These are phyloP conservation scores for Tulasnella sp. DNA, from an alignment of 768 basidiomycete genomes.

Conservation along the genomic window DNA sequence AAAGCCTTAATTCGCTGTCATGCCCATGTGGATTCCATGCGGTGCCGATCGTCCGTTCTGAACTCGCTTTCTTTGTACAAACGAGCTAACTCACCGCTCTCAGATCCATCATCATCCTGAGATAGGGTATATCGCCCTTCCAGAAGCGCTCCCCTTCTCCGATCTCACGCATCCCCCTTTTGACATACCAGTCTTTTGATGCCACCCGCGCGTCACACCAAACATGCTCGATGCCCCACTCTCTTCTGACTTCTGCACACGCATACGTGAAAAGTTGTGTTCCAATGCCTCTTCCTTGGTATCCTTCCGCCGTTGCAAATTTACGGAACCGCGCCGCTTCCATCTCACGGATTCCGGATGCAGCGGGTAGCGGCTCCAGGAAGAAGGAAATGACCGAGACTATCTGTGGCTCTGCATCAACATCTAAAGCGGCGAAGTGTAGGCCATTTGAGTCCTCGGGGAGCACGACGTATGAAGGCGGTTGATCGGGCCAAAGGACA, in stretches of 20 bases:
- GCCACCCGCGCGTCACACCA: constrained; percentile 12
- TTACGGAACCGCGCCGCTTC: background rate
- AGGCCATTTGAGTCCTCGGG: background rate
- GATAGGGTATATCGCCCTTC: constrained; percentile 1
- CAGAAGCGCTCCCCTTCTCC: background rate
- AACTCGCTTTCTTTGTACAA: no score
- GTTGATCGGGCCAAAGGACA: constrained; percentile 5
- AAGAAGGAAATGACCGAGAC: constrained; percentile 6
- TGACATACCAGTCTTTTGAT: constrained; percentile 1
- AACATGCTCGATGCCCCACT: background rate
- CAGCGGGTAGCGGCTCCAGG: background rate
- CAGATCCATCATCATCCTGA: background rate
- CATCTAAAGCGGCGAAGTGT: background rate
- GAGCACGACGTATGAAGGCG: background rate
- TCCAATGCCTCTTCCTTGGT: background rate
- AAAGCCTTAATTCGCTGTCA: no score
- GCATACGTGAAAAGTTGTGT: background rate
- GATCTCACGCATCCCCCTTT: background rate
- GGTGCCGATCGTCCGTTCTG: no score
- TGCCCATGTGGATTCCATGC: no score
- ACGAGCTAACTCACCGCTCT: background rate
- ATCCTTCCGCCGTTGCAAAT: background rate
- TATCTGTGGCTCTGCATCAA: background rate
- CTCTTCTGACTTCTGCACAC: background rate
- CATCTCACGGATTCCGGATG: no score